Percentiles rank a stretch among this genome's conserved stretches.
Conservation (phyloP, 805 yeast species). For the Kregervanrija delftensis region DNA sequence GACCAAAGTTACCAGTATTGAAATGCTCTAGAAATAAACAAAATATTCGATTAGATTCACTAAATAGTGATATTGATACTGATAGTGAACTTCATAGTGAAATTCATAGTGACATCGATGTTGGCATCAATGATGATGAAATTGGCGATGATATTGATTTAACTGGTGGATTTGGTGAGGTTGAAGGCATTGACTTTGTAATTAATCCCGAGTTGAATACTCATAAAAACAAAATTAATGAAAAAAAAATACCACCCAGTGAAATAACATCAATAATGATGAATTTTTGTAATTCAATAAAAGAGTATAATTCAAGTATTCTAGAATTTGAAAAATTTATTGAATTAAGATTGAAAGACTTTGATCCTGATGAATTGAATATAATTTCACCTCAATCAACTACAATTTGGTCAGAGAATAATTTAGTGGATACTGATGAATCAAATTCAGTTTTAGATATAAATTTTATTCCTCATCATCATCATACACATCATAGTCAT, state of each 20-base stretch:
- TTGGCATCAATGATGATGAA: conserved; percentile 4
- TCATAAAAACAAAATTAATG: neutral
- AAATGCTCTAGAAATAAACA: neutral
- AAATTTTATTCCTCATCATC: neutral
- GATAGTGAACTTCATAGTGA: conserved; percentile 4
- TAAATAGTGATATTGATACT: conserved; percentile 2
- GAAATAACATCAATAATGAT: too few species aligned
- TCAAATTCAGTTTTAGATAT: too few species aligned
- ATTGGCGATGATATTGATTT: conserved; percentile 5
- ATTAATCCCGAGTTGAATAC: neutral
- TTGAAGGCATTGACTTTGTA: neutral
- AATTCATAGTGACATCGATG: neutral
- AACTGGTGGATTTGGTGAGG: conserved; percentile 3
- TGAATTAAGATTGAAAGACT: too few species aligned
- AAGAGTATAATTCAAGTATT: too few species aligned
- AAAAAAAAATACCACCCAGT: neutral
- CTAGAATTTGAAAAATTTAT: too few species aligned
- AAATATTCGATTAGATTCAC: conserved; percentile 3
- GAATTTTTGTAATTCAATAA: too few species aligned
- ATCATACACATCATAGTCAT: neutral
- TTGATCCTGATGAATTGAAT: too few species aligned
- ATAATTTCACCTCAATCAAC: too few species aligned
- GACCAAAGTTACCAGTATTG: conserved; percentile 19
- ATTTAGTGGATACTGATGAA: too few species aligned
- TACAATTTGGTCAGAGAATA: too few species aligned